phyloP scores from a whole-genome alignment of 352 stramenopile species.

The Phytophthora cajani region DNA sequence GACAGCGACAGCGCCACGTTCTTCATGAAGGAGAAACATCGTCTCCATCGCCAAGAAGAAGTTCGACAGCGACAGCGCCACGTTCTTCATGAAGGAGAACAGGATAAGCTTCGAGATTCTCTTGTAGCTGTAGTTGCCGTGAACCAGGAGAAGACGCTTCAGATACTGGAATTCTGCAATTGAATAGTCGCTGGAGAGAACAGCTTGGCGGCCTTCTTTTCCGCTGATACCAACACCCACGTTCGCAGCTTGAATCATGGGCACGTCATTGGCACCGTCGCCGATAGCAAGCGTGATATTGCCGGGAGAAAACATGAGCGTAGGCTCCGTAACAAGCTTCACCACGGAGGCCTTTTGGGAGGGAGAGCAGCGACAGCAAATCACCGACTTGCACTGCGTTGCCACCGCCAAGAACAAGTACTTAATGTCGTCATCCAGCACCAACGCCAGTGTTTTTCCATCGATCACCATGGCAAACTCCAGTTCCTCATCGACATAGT shows the following conservation, averaged over 20 bases:
- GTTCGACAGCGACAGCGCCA: constrained; percentile 84
- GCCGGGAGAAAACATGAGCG: constrained; percentile 87
- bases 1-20: constrained; percentile 87
- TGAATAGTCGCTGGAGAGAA: constrained; percentile 86
- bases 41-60: constrained; percentile 86
- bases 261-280: constrained; percentile 87
- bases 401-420: constrained; percentile 89
- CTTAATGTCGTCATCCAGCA: constrained; percentile 90
- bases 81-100: constrained; percentile 92
- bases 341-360: constrained; percentile 88
- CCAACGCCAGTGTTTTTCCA: constrained; percentile 81
- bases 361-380: constrained; percentile 87
- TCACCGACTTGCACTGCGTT: constrained; percentile 90
- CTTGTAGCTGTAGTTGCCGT: constrained; percentile 93
- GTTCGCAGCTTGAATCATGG: constrained; percentile 90
- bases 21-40: constrained; percentile 94
- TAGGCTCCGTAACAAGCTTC: constrained; percentile 87
- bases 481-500: constrained; percentile 77
- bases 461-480: constrained; percentile 93
- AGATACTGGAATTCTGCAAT: constrained; percentile 87
- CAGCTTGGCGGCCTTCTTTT: constrained; percentile 86
- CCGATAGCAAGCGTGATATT: constrained; percentile 90
- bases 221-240: constrained; percentile 87
- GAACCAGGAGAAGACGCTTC: constrained; percentile 82
- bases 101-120: constrained; percentile 89